These are phyloP conservation scores for Fusarium floridanum DNA, from an alignment of 2,329 filamentous ascomycete genomes.

Conservation along the genomic window DNA sequence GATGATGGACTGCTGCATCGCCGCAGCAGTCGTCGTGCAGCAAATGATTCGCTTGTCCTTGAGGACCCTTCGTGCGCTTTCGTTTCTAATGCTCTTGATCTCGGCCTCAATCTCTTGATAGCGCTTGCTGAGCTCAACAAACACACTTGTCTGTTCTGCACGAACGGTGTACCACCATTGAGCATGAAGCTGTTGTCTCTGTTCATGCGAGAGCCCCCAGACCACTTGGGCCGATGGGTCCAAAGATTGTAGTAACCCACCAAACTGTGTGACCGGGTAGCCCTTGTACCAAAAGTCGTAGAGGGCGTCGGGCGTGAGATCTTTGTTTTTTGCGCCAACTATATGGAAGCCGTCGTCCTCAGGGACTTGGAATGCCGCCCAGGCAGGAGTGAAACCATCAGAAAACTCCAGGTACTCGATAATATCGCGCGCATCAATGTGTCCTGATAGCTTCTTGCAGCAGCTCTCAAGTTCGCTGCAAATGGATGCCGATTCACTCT, in stretches of 20 bases:
- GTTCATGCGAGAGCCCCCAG: conserved; percentile 63
- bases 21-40: conserved; percentile 78
- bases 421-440: conserved; percentile 45
- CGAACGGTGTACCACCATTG: conserved; percentile 62
- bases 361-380: conserved; percentile 68
- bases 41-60: conserved; percentile 72
- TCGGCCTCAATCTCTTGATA: conserved; percentile 58
- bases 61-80: conserved; percentile 60
- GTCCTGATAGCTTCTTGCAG: conserved; percentile 28
- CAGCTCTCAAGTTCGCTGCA: conserved; percentile 44
- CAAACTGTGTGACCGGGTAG: background rate
- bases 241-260: conserved; percentile 29
- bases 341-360: conserved; percentile 59
- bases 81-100: conserved; percentile 59
- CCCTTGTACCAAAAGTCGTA: conserved; percentile 37
- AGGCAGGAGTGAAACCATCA: conserved; percentile 63
- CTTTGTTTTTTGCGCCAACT: conserved; percentile 61
- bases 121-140: conserved; percentile 54
- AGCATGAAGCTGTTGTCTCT: conserved; percentile 52
- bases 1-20: conserved; percentile 70
- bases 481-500: conserved; percentile 21
- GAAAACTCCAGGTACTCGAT: conserved; percentile 65
- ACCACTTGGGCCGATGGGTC: conserved; percentile 50
- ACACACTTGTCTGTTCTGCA: conserved; percentile 61
- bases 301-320: conserved; percentile 47